Percentiles rank a stretch among this genome's conserved stretches.
Evolutionary conservation across 2,329 filamentous ascomycete genomes (phyloP).

Genomic region (Rasamsonia emersonii): DNA sequence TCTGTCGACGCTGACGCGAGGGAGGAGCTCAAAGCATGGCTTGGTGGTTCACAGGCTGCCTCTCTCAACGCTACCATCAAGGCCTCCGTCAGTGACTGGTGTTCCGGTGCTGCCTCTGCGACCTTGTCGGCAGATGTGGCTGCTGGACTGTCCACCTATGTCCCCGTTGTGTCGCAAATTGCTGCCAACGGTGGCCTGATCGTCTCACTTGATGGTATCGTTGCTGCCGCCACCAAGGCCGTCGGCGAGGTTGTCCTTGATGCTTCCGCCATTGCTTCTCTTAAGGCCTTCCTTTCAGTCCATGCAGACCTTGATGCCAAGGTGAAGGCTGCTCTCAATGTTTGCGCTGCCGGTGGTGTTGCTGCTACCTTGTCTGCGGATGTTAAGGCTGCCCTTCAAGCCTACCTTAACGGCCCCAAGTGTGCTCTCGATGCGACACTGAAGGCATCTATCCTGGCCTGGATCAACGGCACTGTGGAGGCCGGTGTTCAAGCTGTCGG

Average conservation of each 20-base stretch:
- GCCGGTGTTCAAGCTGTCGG: constrained; percentile 21
- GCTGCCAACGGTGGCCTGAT: constrained; percentile 28
- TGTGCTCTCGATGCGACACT: constrained; percentile 22
- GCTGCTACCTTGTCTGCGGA: constrained; percentile 21
- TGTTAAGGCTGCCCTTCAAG: constrained; percentile 22
- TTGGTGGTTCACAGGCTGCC: constrained; percentile 15
- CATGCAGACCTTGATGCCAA: constrained; percentile 17
- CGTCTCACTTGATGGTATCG: constrained; percentile 29
- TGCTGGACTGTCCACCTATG: constrained; percentile 25
- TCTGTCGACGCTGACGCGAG: constrained; percentile 20
- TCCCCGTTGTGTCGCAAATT: constrained; percentile 23
- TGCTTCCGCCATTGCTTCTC: constrained; percentile 18
- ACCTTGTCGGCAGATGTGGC: constrained; percentile 18
- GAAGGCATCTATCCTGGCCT: constrained; percentile 22
- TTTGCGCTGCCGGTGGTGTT: constrained; percentile 27
- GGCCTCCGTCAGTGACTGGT: constrained; percentile 23
- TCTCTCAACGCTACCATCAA: constrained; percentile 20
- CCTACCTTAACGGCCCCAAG: constrained; percentile 19
- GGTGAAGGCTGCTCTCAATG: constrained; percentile 24
- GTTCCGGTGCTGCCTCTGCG: constrained; percentile 17
- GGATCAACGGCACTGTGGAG: constrained; percentile 22
- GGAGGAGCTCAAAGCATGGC: constrained; percentile 21
- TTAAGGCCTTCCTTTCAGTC: constrained; percentile 20
- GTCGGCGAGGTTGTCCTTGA: constrained; percentile 23
- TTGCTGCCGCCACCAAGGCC: constrained; percentile 16